A percentile compares a stretch with the other conserved stretches of the same genome.
Evolutionary conservation across 2,329 filamentous ascomycete species (phyloP).

Genomic region (Cytospora leucostoma): DNA sequence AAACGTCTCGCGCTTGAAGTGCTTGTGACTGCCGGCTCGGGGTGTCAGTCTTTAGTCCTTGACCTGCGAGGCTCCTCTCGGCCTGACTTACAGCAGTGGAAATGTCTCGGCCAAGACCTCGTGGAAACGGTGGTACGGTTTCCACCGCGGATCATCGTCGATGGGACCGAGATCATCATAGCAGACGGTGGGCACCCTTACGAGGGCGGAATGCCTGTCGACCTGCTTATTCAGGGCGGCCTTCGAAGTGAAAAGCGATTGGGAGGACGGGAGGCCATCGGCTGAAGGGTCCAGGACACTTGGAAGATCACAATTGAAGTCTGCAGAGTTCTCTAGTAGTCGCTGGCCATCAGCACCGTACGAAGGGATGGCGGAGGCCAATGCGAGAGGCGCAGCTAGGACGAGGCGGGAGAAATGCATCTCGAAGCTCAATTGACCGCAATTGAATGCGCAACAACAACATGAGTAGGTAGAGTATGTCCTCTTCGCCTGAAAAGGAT

Average conservation of each 20-base stretch:
- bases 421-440: conserved; percentile 4
- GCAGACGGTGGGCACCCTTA: conserved; percentile 55
- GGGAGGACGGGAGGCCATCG: conserved; percentile 26
- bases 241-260: conserved; percentile 27
- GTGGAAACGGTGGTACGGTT: conserved; percentile 53
- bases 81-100: conserved; percentile 47
- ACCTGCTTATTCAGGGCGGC: conserved; percentile 45
- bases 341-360: conserved; percentile 8
- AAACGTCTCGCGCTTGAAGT: conserved; percentile 50
- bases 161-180: conserved; percentile 59
- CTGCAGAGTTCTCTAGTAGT: neutral
- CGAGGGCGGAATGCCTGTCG: conserved; percentile 54
- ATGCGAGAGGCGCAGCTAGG: conserved; percentile 13
- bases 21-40: conserved; percentile 12
- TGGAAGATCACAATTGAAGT: conserved; percentile 26
- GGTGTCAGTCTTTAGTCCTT: neutral
- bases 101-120: conserved; percentile 51
- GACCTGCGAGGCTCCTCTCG: neutral
- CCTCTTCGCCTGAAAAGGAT: conserved; percentile 13
- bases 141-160: conserved; percentile 56
- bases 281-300: conserved; percentile 23
- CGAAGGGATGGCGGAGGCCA: conserved; percentile 21
- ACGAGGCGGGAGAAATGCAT: conserved; percentile 21
- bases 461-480: neutral
- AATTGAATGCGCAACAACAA: neutral